phyloP scores from a whole-genome alignment of 176 grass and related monocot genomes.

The Zoysia japonica region DNA sequence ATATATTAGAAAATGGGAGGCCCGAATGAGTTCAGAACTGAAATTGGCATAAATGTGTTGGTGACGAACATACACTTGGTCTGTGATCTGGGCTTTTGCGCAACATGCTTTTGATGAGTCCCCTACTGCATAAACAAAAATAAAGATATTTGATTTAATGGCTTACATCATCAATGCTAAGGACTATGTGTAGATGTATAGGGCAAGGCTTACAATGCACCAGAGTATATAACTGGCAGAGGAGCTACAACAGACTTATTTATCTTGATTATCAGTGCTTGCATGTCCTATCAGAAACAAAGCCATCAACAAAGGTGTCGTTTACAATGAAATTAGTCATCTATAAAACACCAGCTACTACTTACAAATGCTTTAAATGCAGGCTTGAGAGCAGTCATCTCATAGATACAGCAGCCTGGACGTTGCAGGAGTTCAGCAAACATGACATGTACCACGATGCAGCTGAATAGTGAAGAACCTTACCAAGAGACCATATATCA shows the following conservation, averaged over 20 bases:
- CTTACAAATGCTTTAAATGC: constrained; percentile 97
- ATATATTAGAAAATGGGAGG: constrained; percentile 3
- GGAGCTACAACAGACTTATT: constrained; percentile 77
- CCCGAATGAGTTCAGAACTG: constrained; percentile 5
- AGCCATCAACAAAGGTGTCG: background rate
- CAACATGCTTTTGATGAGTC: constrained; percentile 93
- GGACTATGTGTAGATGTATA: background rate
- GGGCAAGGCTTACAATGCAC: constrained; percentile 72
- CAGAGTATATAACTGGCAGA: constrained; percentile 80
- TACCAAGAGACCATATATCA: constrained; percentile 98
- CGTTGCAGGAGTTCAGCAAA: constrained; percentile 34
- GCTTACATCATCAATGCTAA: background rate
- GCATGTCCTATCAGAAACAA: constrained; percentile 69
- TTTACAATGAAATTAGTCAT: constrained; percentile 1
- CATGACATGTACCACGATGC: background rate
- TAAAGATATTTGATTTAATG: constrained; percentile 9
- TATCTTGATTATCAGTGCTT: constrained; percentile 95
- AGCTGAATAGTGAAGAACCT: constrained; percentile 17
- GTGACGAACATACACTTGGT: constrained; percentile 71
- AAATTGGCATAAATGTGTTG: background rate
- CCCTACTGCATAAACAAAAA: constrained; percentile 60
- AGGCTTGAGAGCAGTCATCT: constrained; percentile 87
- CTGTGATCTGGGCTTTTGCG: constrained; percentile 88
- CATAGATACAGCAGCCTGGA: constrained; percentile 86
- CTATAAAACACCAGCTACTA: constrained; percentile 23